phyloP scores from a whole-genome alignment of 2,329 filamentous ascomycete genomes.

The Calonectria honghensis region DNA sequence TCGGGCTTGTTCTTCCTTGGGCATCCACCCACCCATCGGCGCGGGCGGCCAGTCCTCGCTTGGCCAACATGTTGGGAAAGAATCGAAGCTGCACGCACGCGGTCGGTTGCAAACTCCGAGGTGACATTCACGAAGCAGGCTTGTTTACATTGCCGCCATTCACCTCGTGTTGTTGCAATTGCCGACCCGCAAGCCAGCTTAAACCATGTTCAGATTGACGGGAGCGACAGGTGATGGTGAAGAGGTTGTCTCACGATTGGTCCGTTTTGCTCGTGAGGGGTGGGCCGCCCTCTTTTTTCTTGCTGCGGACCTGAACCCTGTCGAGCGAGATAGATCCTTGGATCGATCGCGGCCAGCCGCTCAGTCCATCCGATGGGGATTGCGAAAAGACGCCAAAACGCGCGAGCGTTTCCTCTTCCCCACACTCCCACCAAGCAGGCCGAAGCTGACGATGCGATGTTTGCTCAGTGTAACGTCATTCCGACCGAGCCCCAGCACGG shows the following conservation, averaged over 20 bases:
- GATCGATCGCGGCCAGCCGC: constrained; percentile 32
- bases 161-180: not conserved
- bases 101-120: constrained; percentile 10
- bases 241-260: constrained; percentile 33
- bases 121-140: not conserved
- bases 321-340: constrained; percentile 31
- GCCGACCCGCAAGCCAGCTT: not conserved
- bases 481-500: constrained; percentile 24
- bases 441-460: constrained; percentile 25
- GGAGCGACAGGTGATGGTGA: not conserved
- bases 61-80: not conserved
- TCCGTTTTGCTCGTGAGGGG: constrained; percentile 24
- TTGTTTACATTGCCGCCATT: constrained; percentile 6
- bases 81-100: constrained; percentile 6
- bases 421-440: constrained; percentile 24
- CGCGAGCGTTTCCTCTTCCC: constrained; percentile 24
- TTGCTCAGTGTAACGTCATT: constrained; percentile 34
- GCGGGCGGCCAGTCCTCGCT: constrained; percentile 1
- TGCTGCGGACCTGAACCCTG: constrained; percentile 26
- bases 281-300: not conserved
- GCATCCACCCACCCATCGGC: constrained; percentile 15
- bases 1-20: constrained; percentile 11
- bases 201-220: constrained; percentile 9
- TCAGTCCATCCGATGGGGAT: constrained; percentile 28
- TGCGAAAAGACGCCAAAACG: constrained; percentile 11